phyloP scores from a whole-genome alignment of 2,329 filamentous ascomycete genomes.

The Stagonosporopsis cucurbitacearum region DNA sequence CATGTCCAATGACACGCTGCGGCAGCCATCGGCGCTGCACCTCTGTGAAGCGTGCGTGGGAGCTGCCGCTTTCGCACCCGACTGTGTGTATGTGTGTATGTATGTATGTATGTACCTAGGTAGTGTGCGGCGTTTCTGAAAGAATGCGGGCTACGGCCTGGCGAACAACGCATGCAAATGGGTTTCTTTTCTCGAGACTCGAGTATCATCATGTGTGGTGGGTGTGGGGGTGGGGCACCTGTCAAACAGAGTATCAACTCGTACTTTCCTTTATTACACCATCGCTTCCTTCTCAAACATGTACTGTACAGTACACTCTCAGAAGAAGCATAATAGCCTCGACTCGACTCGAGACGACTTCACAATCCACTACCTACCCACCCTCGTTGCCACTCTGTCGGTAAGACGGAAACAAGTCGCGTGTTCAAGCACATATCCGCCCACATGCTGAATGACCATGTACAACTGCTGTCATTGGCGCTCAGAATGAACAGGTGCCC shows the following conservation, averaged over 20 bases:
- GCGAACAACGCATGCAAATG: slow-evolving; percentile 38
- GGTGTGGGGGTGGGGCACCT: slow-evolving; percentile 12
- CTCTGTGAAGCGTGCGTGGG: slow-evolving; percentile 27
- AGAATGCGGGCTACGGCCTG: no score
- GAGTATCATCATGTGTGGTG: slow-evolving; percentile 1
- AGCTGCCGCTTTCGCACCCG: slow-evolving; percentile 23
- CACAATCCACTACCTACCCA: no score
- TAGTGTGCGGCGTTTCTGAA: no score
- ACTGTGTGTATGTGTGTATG: no score
- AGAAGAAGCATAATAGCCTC: no score
- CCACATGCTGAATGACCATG: slow-evolving; percentile 1
- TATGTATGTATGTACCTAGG: no score
- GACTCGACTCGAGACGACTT: slow-evolving; percentile 7
- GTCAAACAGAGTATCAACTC: slow-evolving; percentile 15
- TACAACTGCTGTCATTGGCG: slow-evolving; percentile 14
- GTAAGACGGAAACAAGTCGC: slow-evolving; percentile 6
- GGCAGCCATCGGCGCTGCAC: slow-evolving; percentile 26
- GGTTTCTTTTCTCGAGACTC: no score
- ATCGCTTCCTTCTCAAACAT: background rate
- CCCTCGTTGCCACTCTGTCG: slow-evolving; percentile 5
- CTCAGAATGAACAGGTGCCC: slow-evolving; percentile 8
- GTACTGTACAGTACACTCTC: no score
- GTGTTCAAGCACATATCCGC: background rate
- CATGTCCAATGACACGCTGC: slow-evolving; percentile 29
- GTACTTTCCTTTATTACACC: background rate